A percentile compares a stretch with the other conserved stretches of the same genome.
Evolutionary conservation across 768 basidiomycete genomes (phyloP).

Genomic region (Suillus brevipes): DNA sequence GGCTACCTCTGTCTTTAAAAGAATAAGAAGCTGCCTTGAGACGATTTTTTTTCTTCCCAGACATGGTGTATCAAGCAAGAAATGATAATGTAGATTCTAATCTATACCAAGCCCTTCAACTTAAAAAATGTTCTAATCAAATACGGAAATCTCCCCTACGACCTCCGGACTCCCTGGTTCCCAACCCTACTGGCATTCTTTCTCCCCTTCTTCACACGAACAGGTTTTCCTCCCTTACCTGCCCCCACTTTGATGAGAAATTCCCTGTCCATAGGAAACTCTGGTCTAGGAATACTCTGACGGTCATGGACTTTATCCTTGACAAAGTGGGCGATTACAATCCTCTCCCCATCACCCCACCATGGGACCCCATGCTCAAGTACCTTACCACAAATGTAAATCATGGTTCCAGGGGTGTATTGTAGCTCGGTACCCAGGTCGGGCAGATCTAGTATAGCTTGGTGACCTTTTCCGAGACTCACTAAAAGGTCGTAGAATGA

Average conservation of each 20-base stretch:
- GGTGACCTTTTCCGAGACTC: neutral
- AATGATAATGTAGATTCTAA: neutral
- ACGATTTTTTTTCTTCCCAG: neutral
- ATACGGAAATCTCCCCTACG: neutral
- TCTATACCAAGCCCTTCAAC: too few species aligned
- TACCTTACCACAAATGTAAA: slow-evolving; percentile 1
- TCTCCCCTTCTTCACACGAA: neutral
- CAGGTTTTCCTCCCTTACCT: neutral
- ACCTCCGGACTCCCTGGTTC: neutral
- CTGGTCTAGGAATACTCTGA: neutral
- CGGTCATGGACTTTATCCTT: neutral
- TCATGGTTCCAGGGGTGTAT: neutral
- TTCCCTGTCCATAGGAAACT: neutral
- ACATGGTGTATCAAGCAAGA: neutral
- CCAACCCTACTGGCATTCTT: neutral
- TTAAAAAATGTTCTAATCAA: neutral
- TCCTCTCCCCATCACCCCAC: slow-evolving; percentile 4
- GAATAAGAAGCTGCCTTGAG: neutral
- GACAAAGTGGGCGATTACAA: neutral
- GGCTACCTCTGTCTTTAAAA: neutral
- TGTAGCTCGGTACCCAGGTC: neutral
- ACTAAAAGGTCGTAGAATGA: neutral
- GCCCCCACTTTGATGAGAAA: slow-evolving; percentile 5
- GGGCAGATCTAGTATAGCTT: neutral
- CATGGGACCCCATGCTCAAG: neutral